Evolutionary conservation across 2,329 filamentous ascomycete genomes (phyloP), one percentile per base, ranked within the genome.

Genomic region (Rutstroemia sp.): DNA sequence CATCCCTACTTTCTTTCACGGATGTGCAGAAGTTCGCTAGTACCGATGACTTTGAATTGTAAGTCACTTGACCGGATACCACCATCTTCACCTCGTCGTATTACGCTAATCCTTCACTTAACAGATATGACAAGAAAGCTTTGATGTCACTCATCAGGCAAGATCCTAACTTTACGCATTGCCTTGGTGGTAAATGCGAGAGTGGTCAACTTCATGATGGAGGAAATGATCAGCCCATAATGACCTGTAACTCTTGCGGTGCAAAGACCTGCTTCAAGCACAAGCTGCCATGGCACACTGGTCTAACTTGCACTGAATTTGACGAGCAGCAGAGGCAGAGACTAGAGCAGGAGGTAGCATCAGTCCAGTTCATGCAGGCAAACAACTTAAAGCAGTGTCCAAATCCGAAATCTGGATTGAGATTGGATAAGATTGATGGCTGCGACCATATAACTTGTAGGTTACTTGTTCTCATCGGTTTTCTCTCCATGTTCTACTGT

Each of bases 121-220:
- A 19, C 18, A 55, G 46, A 23, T 55, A 44, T 7, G 46, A 55
- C 3, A 37, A 19, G 7, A 51, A 45, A 0, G 7, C 25, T 0
- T 27, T 50, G 5, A 7, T 27, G 14, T 50, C 38, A 2, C 34
- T 5, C 25, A 44, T 55, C 6, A 8, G 10, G 4, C 14, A 10
- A 14, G 37, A 75, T 1, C 69, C 72, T 0, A 74, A 74, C 34
- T 83, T 81, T 61, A 66, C 74, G 14, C 81, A 78, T 76, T 85
- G 81, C 61, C 73, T 79, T 1, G 58, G 55, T 4, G 69, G 77
- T 0, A 71, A 69, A 2, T 85, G 81, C 62, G 72, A 70, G 8
- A 75, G 72, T 1, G 80, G 80, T 0, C 79, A 83, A 60, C 70
- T 80, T 2, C 79, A 82, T 48, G 69, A 71, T 1, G 71, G 66